These are phyloP conservation scores for Lentinula sp. DNA, from an alignment of 768 basidiomycete species.

Conservation along the genomic window DNA sequence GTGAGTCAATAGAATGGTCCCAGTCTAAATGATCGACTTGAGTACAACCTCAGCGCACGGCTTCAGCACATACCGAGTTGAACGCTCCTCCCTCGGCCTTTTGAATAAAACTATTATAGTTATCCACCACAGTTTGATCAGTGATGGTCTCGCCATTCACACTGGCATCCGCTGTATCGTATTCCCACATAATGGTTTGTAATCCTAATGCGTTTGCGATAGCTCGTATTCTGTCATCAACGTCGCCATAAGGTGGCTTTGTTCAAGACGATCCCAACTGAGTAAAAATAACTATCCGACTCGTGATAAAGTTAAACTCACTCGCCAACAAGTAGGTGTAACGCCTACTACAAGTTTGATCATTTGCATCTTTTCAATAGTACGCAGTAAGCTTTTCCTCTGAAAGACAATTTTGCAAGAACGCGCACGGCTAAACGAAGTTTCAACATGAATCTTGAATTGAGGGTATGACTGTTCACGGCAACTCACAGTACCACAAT, in stretches of 20 bases:
- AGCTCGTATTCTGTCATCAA: constrained; percentile 73
- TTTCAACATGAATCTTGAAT: neutral
- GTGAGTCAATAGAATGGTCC: constrained; percentile 51
- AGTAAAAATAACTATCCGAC: neutral
- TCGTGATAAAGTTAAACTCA: constrained; percentile 17
- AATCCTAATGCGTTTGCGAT: constrained; percentile 65
- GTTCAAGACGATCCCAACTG: neutral
- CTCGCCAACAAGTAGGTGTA: constrained; percentile 58
- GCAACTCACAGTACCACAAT: constrained; percentile 59
- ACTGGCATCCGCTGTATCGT: constrained; percentile 51
- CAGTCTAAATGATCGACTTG: constrained; percentile 23
- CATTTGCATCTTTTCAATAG: constrained; percentile 35
- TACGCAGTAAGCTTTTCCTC: neutral
- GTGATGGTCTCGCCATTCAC: constrained; percentile 20
- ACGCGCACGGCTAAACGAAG: constrained; percentile 26
- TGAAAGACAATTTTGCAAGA: neutral
- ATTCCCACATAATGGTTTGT: constrained; percentile 68
- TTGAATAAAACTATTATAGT: constrained; percentile 49
- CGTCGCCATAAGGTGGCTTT: constrained; percentile 60
- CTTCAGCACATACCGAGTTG: constrained; percentile 20
- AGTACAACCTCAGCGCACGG: neutral
- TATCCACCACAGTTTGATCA: constrained; percentile 38
- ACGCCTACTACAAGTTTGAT: constrained; percentile 50
- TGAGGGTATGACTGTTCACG: neutral
- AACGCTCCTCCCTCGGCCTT: constrained; percentile 38